phyloP scores from a whole-genome alignment of 257 asterid species.

The Lantana camara region DNA sequence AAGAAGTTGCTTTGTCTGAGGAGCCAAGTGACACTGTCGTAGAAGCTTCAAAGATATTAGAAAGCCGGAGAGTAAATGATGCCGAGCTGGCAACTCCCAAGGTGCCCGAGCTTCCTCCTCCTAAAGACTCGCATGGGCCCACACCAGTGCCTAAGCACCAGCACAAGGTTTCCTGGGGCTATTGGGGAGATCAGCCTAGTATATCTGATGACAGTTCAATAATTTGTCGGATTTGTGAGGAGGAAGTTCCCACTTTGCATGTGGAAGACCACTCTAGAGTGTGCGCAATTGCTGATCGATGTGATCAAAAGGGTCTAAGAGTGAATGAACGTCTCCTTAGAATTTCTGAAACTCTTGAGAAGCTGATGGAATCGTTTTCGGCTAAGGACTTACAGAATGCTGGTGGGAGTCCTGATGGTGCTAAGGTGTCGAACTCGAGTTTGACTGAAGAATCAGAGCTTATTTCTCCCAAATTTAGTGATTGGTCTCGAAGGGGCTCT shows the following conservation, averaged over 20 bases:
- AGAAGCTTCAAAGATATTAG: conserved; percentile 53
- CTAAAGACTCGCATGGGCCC: conserved; percentile 57
- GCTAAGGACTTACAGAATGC: conserved; percentile 66
- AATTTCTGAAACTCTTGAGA: conserved; percentile 91
- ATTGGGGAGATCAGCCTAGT: conserved; percentile 92
- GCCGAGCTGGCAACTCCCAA: conserved; percentile 65
- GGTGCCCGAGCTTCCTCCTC: conserved; percentile 54
- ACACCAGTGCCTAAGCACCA: conserved; percentile 64
- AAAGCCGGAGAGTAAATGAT: conserved; percentile 46
- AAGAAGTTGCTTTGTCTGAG: conserved; percentile 54
- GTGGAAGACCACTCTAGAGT: conserved; percentile 98
- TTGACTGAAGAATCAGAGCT: conserved; percentile 88
- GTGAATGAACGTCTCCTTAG: conserved; percentile 86
- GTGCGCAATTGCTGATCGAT: conserved; percentile 96
- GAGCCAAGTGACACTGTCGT: conserved; percentile 45
- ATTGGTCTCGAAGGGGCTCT: conserved; percentile 97
- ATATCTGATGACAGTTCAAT: conserved; percentile 83
- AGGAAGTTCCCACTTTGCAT: conserved; percentile 92
- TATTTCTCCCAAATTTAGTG: conserved; percentile 89
- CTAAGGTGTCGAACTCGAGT: conserved; percentile 81
- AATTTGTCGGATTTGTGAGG: conserved; percentile 98
- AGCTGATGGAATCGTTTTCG: conserved; percentile 80
- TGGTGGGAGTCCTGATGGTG: conserved; percentile 78
- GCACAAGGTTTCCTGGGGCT: conserved; percentile 80
- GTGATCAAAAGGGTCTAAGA: conserved; percentile 90